A percentile compares a stretch with the other conserved stretches of the same genome.
Conservation (phyloP, 2,329 filamentous ascomycete genomes). For the Xylaria sp. region DNA sequence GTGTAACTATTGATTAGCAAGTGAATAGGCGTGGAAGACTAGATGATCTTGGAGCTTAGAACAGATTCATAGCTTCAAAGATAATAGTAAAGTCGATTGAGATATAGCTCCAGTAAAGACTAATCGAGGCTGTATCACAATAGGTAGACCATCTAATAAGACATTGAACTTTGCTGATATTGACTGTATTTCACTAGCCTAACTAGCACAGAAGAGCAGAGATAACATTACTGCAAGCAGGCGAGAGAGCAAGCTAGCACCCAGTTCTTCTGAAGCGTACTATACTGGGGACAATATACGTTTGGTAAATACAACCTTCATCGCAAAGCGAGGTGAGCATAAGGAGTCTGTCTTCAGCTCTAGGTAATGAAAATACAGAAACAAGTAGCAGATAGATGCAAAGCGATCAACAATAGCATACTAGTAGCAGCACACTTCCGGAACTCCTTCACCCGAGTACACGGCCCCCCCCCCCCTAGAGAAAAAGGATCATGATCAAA, state of each 20-base stretch:
- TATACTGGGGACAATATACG: not conserved
- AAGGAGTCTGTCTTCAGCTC: not conserved
- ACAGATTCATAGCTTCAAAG: no score
- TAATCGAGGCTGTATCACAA: no score
- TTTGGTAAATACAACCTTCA: not conserved
- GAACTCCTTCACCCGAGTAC: not conserved
- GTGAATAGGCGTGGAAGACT: no score
- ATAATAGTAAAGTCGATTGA: no score
- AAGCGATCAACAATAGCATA: not conserved
- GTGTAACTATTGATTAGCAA: no score
- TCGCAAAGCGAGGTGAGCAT: not conserved
- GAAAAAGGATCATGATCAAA: not conserved
- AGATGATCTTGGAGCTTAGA: no score
- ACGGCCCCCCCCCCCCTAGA: not conserved
- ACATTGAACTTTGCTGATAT: not conserved
- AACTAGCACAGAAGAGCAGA: not conserved
- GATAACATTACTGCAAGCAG: not conserved
- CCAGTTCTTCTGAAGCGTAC: not conserved
- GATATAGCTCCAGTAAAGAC: no score
- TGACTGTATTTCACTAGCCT: not conserved
- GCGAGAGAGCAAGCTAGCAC: not conserved
- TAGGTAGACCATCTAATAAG: no score
- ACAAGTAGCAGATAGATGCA: not conserved
- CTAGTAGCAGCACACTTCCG: not conserved
- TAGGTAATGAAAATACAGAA: not conserved